Base-by-base conservation (phyloP, 768 basidiomycete genomes). In the Tephrocybe rancida region DNA sequence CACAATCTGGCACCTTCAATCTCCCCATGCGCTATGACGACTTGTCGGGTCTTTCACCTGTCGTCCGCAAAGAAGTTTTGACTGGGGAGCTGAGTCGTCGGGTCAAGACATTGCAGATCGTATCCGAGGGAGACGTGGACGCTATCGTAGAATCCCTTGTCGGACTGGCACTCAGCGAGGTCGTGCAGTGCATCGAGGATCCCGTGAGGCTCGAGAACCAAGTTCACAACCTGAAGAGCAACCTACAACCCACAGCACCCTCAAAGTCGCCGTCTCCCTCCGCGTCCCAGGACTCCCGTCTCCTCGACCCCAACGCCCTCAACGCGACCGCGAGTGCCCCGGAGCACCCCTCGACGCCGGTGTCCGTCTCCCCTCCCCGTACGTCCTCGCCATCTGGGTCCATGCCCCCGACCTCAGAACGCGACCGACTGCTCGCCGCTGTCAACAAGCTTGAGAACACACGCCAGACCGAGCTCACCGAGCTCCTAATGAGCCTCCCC, bases 11-110 rank as follows among this genome's bases (percentile, higher is more conserved):
- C 14, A 91, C 85, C 0, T 77, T 92, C 34, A 90, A 87, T 64
- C 67, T 93, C 16, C 87, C 92, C 0, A 88, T 92, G 85, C 86
- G 83, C n/a, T 92, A 92, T 55, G 92, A 94, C 58, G 90, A 93
- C 52, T 80, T 94, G 5, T 79, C 90, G 0, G 80, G 85, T 0
- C 73, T 95, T 37, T 92, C 92, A 10, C 91, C 92, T 16, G 92
- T 94, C 18, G 91, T 94, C 11, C 84, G 92, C 59, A 89, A 87
- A 65, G 90, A 92, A 62, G 88, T 94, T 5, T 77, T 95, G 24
- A 86, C 88, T 0, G 92, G 91, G 27, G 92, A 94, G 67, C 74
- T 94, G 24, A 87, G 81, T 62, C 82, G 91, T 53, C 85, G 89
- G 5, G 75, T 94, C 61, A 88, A 83, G 63, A 64, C 73, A 2